Evolutionary conservation across 495 filamentous ascomycete species (phyloP), one percentile per base, ranked within the genome.

Genomic region (Cladorrhinum samala): DNA sequence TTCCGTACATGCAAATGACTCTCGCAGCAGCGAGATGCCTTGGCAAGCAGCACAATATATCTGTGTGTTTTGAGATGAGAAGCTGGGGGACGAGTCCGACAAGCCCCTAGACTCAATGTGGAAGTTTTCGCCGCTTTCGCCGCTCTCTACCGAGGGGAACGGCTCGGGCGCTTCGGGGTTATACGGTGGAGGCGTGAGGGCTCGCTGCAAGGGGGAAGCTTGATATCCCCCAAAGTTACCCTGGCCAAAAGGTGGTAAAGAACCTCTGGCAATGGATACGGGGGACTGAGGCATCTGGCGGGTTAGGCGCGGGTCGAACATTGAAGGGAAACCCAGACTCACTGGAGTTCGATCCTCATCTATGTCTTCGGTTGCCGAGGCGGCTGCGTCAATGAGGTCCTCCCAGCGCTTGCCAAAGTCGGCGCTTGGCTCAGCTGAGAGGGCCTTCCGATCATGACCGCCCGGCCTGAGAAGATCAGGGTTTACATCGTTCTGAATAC

Each of bases 1-100:
- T 64, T 95, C 90, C 0, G 90, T 95, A 68, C 91, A 96, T 11
- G 91, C 91, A 63, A 87, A 96, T 25, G 86, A 89, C 52, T 91
- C 85, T 53, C 82, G 83, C 41, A 96, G 68, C 2, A 85, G 68
- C 54, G 84, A 89, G 2, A 86, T 68, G 17, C 83, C 80, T 55
- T 85, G 84, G 64, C 91, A 96, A 16, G 82, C 81, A 0, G 91
- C 87, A 66, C 91, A 96, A 60, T 90, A 95, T 16, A 95, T 92
- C 57, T 93, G 86, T 14, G 92, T 84, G 50, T 70, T 83, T 65
- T 77, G 78, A 3, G 76, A 74, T 27, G 74, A 72, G 56, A 73
- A 80, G 54, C 64, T 74, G 11, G 79, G 79, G 2, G 78, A 81
- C 9, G 77, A 80, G 58, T 80, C 75, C 24, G 77, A 76, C 42